Evolutionary conservation across 345 rosid genomes (phyloP).

Genomic region (Gossypium herbaceum): DNA sequence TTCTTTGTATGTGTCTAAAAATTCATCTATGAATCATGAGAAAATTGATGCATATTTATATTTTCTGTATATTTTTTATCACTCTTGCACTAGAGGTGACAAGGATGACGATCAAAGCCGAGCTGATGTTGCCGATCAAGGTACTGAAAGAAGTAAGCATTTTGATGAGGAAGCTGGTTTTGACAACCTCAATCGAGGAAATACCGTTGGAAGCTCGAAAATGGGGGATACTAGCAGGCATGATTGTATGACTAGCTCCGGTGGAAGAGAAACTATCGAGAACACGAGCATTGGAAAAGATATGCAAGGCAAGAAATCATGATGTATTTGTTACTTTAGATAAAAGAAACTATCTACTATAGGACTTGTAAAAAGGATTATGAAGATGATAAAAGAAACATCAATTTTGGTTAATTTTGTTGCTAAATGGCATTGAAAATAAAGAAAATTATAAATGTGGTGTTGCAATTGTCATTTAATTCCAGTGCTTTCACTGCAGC

Average conservation of each 20-base stretch:
- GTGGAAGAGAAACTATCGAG: not conserved
- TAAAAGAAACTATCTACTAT: not conserved
- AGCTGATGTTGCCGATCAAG: conserved; percentile 36
- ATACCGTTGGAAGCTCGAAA: conserved; percentile 13
- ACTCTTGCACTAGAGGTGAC: conserved; percentile 39
- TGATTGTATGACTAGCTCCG: not conserved
- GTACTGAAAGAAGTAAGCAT: conserved; percentile 35
- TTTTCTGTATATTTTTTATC: not conserved
- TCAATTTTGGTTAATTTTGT: not conserved
- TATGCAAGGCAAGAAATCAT: conserved; percentile 16
- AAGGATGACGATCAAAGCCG: conserved; percentile 33
- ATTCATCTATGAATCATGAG: not conserved
- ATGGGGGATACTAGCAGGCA: conserved; percentile 8
- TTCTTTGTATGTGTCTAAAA: not conserved
- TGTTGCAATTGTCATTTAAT: too few relatives aligned
- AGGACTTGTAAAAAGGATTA: not conserved
- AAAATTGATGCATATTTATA: not conserved
- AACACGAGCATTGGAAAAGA: conserved; percentile 14
- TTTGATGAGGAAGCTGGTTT: conserved; percentile 36
- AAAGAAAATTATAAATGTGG: too few relatives aligned
- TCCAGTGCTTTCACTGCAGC: too few relatives aligned
- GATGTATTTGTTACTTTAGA: not conserved
- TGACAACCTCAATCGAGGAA: conserved; percentile 3
- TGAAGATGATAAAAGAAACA: not conserved
- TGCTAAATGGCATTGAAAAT: not conserved